phyloP scores from a whole-genome alignment of 306 rosid species.

The Glycine latifolia region DNA sequence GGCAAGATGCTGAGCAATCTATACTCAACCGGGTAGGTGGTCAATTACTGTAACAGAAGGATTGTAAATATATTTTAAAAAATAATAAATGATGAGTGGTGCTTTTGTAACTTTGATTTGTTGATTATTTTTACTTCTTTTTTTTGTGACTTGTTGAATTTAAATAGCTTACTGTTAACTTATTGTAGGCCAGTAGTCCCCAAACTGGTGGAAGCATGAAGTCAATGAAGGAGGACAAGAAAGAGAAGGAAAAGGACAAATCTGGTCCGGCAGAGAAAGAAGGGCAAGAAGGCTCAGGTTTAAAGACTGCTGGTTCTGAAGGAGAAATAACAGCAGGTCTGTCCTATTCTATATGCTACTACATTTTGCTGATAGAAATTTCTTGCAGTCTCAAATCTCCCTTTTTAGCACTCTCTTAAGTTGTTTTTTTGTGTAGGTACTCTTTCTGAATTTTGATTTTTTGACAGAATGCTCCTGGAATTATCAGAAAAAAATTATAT shows the following conservation, averaged over 20 bases:
- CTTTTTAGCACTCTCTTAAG: not conserved
- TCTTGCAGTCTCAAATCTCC: not conserved
- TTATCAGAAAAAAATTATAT: slow-evolving; percentile 10
- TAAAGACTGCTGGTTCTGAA: slow-evolving; percentile 94
- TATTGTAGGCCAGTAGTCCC: slow-evolving; percentile 83
- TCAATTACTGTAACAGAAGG: slow-evolving; percentile 6
- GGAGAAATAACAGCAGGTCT: slow-evolving; percentile 99
- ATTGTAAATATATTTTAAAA: not conserved
- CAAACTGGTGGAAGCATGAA: slow-evolving; percentile 94
- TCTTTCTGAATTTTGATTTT: slow-evolving; percentile 6
- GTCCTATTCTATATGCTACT: slow-evolving; percentile 18
- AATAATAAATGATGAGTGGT: not conserved
- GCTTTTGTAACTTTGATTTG: slow-evolving; percentile 1
- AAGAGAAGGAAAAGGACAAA: slow-evolving; percentile 64
- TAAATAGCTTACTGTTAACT: slow-evolving; percentile 29
- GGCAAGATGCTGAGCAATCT: slow-evolving; percentile 82
- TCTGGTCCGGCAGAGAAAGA: slow-evolving; percentile 84
- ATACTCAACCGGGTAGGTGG: slow-evolving; percentile 77
- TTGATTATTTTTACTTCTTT: no score
- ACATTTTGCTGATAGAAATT: slow-evolving; percentile 20
- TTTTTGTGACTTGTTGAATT: not conserved
- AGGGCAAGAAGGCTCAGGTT: slow-evolving; percentile 80
- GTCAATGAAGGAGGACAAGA: slow-evolving; percentile 86
- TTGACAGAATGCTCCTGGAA: slow-evolving; percentile 31
- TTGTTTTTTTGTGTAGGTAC: not conserved